These are phyloP conservation scores for Beta corolliflora DNA, from an alignment of 179 eudicot species.

Conservation along the genomic window DNA sequence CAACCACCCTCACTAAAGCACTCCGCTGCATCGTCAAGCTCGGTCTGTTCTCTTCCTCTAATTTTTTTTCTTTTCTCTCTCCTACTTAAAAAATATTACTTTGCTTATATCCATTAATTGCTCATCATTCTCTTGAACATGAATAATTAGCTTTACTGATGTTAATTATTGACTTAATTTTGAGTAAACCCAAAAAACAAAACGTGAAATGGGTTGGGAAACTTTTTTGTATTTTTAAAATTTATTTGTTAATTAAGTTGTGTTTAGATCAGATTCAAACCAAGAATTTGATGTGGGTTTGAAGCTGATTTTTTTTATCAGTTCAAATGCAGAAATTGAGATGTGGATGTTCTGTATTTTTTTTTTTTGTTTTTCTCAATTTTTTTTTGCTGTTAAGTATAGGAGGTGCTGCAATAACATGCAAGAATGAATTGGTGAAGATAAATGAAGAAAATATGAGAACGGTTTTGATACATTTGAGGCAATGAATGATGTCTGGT, in stretches of 20 bases:
- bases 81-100: neutral
- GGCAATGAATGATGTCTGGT: conserved; percentile 59
- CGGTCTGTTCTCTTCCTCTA: conserved; percentile 34
- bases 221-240: no score
- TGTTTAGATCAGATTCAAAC: neutral
- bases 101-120: neutral
- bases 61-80: neutral
- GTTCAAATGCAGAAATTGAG: neutral
- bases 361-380: neutral
- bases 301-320: no score
- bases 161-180: neutral
- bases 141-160: neutral
- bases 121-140: no score
- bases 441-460: conserved; percentile 66
- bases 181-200: neutral
- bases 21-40: conserved; percentile 75
- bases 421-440: conserved; percentile 85
- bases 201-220: neutral
- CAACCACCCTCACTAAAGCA: conserved; percentile 32
- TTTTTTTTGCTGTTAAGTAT: conserved; percentile 17
- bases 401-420: conserved; percentile 96
- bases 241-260: neutral
- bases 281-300: conserved; percentile 16
- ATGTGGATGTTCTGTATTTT: conserved; percentile 1
- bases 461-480: conserved; percentile 61